Evolutionary conservation across 176 grass and related monocot species (phyloP).

Genomic region (Tillandsia fasciculata): DNA sequence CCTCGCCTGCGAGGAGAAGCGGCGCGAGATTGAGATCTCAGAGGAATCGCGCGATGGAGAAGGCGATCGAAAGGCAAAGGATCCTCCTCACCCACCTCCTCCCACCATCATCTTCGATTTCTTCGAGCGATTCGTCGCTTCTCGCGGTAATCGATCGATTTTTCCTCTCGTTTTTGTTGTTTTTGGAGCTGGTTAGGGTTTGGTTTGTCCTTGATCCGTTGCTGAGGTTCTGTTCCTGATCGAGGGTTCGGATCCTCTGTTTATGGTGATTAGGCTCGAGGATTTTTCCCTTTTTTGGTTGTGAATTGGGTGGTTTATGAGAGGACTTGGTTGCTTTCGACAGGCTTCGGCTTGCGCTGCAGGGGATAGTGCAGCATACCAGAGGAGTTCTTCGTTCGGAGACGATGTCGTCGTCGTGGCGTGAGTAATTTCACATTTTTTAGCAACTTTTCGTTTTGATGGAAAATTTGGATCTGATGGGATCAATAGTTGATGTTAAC

Average conservation of each 20-base stretch:
- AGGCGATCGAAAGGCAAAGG: constrained; percentile 77
- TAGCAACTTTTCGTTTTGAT: background rate
- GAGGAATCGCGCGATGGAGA: constrained; percentile 49
- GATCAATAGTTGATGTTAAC: background rate
- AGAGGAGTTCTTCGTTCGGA: constrained; percentile 50
- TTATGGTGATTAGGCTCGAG: background rate
- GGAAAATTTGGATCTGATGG: background rate
- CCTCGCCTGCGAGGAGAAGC: background rate
- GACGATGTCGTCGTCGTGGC: constrained; percentile 93
- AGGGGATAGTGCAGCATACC: constrained; percentile 87
- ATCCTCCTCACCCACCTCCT: constrained; percentile 72
- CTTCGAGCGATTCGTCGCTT: constrained; percentile 7
- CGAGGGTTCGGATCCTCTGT: background rate
- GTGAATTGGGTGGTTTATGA: background rate
- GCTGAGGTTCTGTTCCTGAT: background rate
- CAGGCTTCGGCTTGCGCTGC: constrained; percentile 79
- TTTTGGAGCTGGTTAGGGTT: background rate
- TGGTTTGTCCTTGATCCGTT: background rate
- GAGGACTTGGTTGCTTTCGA: background rate
- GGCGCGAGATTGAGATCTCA: background rate
- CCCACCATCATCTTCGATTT: constrained; percentile 24
- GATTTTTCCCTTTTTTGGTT: background rate
- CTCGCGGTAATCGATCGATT: constrained; percentile 13
- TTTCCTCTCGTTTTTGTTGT: background rate
- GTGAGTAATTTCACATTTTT: constrained; percentile 25